Conservation (phyloP, 23 red algal genomes). For the Chondrus crispus region DNA sequence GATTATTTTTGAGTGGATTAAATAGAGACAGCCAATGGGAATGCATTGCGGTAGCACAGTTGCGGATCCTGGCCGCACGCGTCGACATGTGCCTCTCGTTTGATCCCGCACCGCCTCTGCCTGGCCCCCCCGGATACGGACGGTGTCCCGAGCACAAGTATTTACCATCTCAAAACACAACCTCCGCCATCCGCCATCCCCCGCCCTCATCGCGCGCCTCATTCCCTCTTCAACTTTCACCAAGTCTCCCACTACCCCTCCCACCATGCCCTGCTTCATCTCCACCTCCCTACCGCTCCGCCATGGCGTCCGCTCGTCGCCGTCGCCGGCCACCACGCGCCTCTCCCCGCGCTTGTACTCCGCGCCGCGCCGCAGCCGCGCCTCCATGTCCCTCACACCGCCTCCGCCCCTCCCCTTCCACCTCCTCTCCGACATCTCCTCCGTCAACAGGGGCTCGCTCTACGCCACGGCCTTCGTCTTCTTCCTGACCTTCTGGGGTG, state of each 20-base stretch:
- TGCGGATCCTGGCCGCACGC: no score
- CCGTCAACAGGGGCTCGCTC: conserved; percentile 40
- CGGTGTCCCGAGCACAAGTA: no score
- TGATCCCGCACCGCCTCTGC: no score
- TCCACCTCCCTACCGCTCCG: not conserved
- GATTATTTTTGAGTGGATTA: no score
- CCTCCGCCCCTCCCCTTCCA: not conserved
- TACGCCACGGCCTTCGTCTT: conserved; percentile 73
- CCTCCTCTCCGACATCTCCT: conserved; percentile 47
- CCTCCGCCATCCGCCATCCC: not conserved
- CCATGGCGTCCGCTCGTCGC: not conserved
- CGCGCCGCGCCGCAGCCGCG: no score
- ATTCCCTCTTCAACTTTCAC: not conserved
- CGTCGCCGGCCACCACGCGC: no score
- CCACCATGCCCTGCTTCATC: not conserved
- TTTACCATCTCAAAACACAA: no score
- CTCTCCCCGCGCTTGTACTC: no score
- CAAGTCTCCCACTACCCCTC: not conserved
- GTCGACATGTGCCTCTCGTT: no score
- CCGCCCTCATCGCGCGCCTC: not conserved
- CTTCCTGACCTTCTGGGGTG: conserved; percentile 80
- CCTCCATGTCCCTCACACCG: not conserved
- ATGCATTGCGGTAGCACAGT: no score
- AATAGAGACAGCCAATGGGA: no score
- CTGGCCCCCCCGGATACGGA: no score